phyloP scores from a whole-genome alignment of 2,329 filamentous ascomycete species.

The Aspergillus sp. region DNA sequence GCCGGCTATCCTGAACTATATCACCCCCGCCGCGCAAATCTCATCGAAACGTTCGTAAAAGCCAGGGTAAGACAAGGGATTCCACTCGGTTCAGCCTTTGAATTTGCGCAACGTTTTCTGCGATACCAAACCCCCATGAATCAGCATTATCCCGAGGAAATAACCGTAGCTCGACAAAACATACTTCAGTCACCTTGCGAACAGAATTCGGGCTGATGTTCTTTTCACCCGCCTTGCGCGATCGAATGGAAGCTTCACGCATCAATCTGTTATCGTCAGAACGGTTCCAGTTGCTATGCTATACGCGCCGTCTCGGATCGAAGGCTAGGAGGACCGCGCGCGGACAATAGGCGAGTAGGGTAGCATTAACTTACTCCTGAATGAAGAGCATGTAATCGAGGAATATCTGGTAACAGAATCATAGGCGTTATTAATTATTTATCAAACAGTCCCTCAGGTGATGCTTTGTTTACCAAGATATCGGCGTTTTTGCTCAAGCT shows the following conservation, averaged over 20 bases:
- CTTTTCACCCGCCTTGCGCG: conserved; percentile 71
- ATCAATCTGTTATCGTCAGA: conserved; percentile 58
- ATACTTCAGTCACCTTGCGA: conserved; percentile 72
- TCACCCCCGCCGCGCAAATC: not conserved
- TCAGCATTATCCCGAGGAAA: conserved; percentile 5
- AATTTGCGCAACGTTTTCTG: conserved; percentile 68
- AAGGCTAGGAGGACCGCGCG: not conserved
- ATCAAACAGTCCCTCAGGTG: not conserved
- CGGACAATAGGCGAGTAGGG: not conserved
- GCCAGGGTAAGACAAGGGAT: no score
- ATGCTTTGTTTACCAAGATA: conserved; percentile 62
- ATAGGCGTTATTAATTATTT: conserved; percentile 1
- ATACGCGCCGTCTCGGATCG: not conserved
- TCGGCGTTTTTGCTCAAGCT: conserved; percentile 83
- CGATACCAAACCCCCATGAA: not conserved
- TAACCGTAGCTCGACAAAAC: conserved; percentile 22
- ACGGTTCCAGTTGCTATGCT: not conserved
- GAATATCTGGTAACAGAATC: conserved; percentile 62
- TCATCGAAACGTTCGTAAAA: not conserved
- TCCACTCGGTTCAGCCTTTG: conserved; percentile 55
- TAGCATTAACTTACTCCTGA: conserved; percentile 51
- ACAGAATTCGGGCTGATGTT: conserved; percentile 73
- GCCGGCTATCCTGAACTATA: not conserved
- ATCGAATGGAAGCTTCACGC: conserved; percentile 75
- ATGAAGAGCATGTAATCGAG: conserved; percentile 83